Base-by-base conservation (phyloP, 2,329 filamentous ascomycete species). In the Aspergillus sp. region DNA sequence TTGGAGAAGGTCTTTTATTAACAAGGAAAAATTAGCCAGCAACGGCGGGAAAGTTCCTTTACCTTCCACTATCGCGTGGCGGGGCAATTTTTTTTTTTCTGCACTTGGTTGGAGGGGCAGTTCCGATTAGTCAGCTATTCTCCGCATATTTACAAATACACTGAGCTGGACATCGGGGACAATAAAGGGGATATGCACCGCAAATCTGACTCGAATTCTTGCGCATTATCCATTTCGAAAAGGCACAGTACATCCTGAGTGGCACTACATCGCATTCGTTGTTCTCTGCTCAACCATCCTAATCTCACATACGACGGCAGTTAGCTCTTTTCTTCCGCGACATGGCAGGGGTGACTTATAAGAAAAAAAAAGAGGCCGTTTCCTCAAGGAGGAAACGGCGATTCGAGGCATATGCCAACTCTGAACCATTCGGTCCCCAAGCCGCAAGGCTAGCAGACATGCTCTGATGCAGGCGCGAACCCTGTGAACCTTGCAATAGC, bases 321-420 rank as follows among this genome's bases (percentile, higher is more conserved):
- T 73, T 70, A 71, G 64, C 55, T 40, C 53, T 56, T 56, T 36
- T 50, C 54, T 45, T 42, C 4, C 24, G 8, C 20, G 3, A 19
- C 6, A 24, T 49, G 49, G 16, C 10, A 43, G 62, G 62, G 51
- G 36, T 22, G 14, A 73, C 71, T 70, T 73, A 73, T 73, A 69
- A 66, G 46, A 52, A 66, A 71, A 70, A 71, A 70, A 71, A 71
- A 59, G 61, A 52, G 45, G 53, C 59, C 63, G 66, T 61, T 55
- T 59, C 58, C 61, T 60, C 57, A 54, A 41, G 10, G 57, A 60
- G 60, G 64, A 60, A 65, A 65, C 65, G 62, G 64, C 62, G 26
- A 57, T 64, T 54, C 58, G 63, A 46, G 56, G 40, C 53, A 49
- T 20, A 49, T 41, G 41, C 48, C 57, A 51, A 44, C 22, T 45